phyloP scores from a whole-genome alignment of 2,329 filamentous ascomycete species.

The Onygenales sp. region DNA sequence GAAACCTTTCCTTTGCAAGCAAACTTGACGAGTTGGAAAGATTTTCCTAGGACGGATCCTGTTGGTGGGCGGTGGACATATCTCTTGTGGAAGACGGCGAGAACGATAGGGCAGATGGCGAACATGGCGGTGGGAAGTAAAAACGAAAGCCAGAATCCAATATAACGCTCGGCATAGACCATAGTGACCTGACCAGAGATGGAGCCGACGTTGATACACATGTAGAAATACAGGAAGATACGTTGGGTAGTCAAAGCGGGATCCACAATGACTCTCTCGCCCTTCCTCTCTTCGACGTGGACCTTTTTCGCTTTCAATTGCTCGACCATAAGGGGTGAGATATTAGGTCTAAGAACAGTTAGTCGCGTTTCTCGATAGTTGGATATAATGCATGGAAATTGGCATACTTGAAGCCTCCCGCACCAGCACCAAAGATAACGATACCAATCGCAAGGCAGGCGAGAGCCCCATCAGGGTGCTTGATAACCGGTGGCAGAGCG shows the following conservation, averaged over 20 bases:
- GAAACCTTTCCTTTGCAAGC: conserved; percentile 57
- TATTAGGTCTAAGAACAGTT: conserved; percentile 46
- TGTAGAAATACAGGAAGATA: conserved; percentile 41
- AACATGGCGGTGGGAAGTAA: conserved; percentile 53
- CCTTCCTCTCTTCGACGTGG: conserved; percentile 42
- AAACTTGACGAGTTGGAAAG: conserved; percentile 49
- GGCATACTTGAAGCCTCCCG: conserved; percentile 62
- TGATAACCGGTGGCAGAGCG: conserved; percentile 53
- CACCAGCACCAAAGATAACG: conserved; percentile 62
- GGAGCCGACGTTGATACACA: conserved; percentile 57
- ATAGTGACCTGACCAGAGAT: conserved; percentile 53
- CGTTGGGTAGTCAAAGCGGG: conserved; percentile 5
- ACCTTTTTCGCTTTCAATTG: conserved; percentile 54
- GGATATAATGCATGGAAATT: neutral
- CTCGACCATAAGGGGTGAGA: conserved; percentile 62
- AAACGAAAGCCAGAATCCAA: conserved; percentile 54
- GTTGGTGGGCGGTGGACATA: conserved; percentile 58
- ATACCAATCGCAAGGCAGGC: conserved; percentile 56
- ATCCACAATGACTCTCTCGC: conserved; percentile 3
- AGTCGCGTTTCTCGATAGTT: neutral
- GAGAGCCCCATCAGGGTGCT: conserved; percentile 47
- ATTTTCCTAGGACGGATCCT: conserved; percentile 61
- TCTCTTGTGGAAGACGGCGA: conserved; percentile 49
- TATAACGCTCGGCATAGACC: conserved; percentile 51
- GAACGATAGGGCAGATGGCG: conserved; percentile 50